A percentile compares a stretch with the other conserved stretches of the same genome.
Conservation (phyloP, 225 moss, liverwort and hornwort genomes). For the Straminergon stramineum region DNA sequence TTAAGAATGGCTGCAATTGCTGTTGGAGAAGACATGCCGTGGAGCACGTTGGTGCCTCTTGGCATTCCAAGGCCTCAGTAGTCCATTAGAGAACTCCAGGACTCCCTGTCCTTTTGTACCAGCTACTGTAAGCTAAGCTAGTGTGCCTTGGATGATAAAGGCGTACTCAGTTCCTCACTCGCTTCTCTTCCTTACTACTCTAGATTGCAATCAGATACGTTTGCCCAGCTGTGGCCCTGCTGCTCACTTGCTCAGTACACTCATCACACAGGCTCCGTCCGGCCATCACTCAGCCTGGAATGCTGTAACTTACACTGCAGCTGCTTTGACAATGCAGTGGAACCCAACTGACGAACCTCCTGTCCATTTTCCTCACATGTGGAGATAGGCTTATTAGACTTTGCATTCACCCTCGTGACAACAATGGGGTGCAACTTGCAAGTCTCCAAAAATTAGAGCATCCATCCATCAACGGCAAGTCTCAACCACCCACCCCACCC, state of each 20-base stretch:
- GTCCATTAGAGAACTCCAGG: background rate
- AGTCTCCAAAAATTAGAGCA: background rate
- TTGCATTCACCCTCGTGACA: background rate
- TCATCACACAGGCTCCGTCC: background rate
- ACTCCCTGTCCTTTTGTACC: background rate
- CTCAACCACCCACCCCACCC: too few relatives aligned
- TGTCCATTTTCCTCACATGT: too few relatives aligned
- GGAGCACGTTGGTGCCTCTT: constrained; percentile 18
- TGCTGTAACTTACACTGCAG: background rate
- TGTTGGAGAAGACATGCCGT: background rate
- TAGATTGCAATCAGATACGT: constrained; percentile 2
- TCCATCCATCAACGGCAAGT: too few relatives aligned
- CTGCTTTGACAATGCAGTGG: background rate
- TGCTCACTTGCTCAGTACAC: background rate
- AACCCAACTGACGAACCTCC: background rate
- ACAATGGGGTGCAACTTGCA: background rate
- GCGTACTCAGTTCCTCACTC: background rate
- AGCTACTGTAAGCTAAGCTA: too few relatives aligned
- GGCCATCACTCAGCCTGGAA: background rate
- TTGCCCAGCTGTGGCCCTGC: background rate
- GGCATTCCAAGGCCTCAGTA: background rate
- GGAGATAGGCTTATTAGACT: background rate
- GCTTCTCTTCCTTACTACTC: background rate
- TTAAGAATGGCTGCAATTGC: background rate
- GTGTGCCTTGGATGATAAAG: background rate